These are phyloP conservation scores for Symbiotaphrina buchneri DNA, from an alignment of 495 filamentous ascomycete genomes.

Conservation along the genomic window DNA sequence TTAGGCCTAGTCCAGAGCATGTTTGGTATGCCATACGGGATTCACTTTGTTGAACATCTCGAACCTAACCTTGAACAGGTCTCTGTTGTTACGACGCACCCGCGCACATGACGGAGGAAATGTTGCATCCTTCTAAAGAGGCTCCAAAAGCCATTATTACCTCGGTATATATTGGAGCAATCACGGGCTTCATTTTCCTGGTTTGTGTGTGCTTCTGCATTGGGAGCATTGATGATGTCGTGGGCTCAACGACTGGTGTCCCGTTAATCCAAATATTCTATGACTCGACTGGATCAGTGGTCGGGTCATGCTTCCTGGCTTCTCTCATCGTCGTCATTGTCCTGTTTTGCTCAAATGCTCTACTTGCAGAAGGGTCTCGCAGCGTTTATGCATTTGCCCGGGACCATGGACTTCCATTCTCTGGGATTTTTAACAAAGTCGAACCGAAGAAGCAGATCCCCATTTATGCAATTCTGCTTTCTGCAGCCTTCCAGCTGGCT, in stretches of 20 bases:
- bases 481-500: slow-evolving; percentile 24
- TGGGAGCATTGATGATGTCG: slow-evolving; percentile 18
- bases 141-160: slow-evolving; percentile 30
- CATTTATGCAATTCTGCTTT: slow-evolving; percentile 24
- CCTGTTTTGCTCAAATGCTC: slow-evolving; percentile 17
- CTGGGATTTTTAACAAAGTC: slow-evolving; percentile 18
- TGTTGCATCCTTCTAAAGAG: slow-evolving; percentile 23
- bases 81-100: slow-evolving; percentile 19
- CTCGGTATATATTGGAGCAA: slow-evolving; percentile 24
- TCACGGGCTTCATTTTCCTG: slow-evolving; percentile 27
- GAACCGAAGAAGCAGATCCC: slow-evolving; percentile 20
- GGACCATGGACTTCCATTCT: slow-evolving; percentile 24
- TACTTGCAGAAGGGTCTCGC: slow-evolving; percentile 22
- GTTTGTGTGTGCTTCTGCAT: slow-evolving; percentile 26
- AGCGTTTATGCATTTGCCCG: slow-evolving; percentile 23
- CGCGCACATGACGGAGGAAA: slow-evolving; percentile 26
- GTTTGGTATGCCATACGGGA: slow-evolving; percentile 40
- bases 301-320: slow-evolving; percentile 17
- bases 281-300: slow-evolving; percentile 19
- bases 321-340: slow-evolving; percentile 19
- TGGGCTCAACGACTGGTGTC: slow-evolving; percentile 19
- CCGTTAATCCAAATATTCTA: slow-evolving; percentile 26
- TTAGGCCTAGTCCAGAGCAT: slow-evolving; percentile 28
- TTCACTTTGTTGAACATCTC: too few relatives aligned
- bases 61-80: too few relatives aligned